Conservation (phyloP, 1,139 yeast genomes). For the Geotrichum candidum region DNA sequence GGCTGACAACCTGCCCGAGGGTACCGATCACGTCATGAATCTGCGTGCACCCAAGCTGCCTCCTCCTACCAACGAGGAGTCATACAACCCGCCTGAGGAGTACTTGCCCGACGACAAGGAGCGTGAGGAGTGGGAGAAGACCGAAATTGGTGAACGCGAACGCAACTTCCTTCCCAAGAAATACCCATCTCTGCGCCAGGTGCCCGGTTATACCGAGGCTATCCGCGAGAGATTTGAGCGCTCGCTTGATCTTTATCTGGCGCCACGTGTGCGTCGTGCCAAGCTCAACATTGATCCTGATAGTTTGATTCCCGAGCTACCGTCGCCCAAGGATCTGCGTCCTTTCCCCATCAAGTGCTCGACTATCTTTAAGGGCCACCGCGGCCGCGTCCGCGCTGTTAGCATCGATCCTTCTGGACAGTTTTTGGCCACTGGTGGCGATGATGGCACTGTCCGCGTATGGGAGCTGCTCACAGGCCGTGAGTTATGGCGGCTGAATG, state of each 20-base stretch:
- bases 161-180: conserved; percentile 78
- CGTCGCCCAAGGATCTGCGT: conserved; percentile 91
- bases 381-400: conserved; percentile 72
- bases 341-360: conserved; percentile 97
- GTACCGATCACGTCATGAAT: conserved; percentile 78
- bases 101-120: conserved; percentile 79
- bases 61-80: conserved; percentile 95
- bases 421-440: conserved; percentile 97
- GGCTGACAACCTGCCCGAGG: conserved; percentile 57
- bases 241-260: conserved; percentile 85
- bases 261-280: conserved; percentile 92
- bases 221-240: conserved; percentile 91
- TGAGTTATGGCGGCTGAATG: conserved; percentile 65
- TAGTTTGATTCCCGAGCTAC: conserved; percentile 89
- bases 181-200: conserved; percentile 74
- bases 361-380: conserved; percentile 77
- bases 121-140: conserved; percentile 59
- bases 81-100: conserved; percentile 97
- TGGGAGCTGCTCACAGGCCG: conserved; percentile 97
- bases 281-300: conserved; percentile 94
- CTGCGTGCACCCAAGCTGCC: conserved; percentile 91
- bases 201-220: conserved; percentile 84
- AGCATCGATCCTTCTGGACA: conserved; percentile 85
- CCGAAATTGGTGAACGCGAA: conserved; percentile 74
- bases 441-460: conserved; percentile 89